Percentiles rank a stretch among this genome's conserved stretches.
phyloP scores from a whole-genome alignment of 2,329 filamentous ascomycete species.

The Talaromyces sp. region DNA sequence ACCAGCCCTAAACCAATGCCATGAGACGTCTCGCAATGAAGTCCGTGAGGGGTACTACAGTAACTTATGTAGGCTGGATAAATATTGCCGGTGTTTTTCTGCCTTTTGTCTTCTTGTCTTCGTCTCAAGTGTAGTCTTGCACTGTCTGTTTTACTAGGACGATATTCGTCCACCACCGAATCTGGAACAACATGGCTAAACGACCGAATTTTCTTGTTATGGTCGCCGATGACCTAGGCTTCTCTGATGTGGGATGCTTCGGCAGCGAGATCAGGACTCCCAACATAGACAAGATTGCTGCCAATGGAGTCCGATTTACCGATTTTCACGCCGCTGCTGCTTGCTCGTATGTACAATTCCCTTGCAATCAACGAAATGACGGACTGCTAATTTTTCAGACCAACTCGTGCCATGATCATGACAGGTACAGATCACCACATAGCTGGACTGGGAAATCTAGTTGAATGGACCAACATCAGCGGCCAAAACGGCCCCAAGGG shows the following conservation, averaged over 20 bases:
- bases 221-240: constrained; percentile 61
- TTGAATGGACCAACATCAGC: constrained; percentile 58
- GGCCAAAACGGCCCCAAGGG: constrained; percentile 55
- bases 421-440: constrained; percentile 62
- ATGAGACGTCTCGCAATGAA: not conserved
- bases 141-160: not conserved
- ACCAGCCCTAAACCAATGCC: not conserved
- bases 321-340: constrained; percentile 62
- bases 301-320: constrained; percentile 56
- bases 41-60: not conserved
- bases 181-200: constrained; percentile 32
- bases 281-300: constrained; percentile 55
- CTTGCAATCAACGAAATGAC: not conserved
- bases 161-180: not conserved
- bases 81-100: not conserved
- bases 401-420: constrained; percentile 65
- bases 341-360: not conserved
- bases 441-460: constrained; percentile 57
- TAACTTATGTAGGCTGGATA: not conserved
- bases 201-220: constrained; percentile 62
- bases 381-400: constrained; percentile 53
- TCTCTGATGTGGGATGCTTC: constrained; percentile 59
- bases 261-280: constrained; percentile 62
- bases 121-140: not conserved
- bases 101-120: not conserved